A percentile compares a stretch with the other conserved stretches of the same genome.
Evolutionary conservation across 2,329 filamentous ascomycete genomes (phyloP).

Genomic region (Penicillium crustosum): DNA sequence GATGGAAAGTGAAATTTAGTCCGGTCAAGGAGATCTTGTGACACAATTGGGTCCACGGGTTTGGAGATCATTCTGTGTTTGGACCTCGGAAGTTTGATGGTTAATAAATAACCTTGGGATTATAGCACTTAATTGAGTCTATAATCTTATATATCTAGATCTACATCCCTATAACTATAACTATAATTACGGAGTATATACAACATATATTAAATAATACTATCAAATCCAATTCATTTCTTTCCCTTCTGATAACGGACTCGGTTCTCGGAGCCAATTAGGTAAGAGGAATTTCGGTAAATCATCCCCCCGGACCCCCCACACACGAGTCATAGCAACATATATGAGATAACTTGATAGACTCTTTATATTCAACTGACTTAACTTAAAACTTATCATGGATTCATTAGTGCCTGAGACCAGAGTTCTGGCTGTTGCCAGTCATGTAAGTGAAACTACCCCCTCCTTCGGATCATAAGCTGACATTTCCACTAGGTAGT

Average conservation of each 20-base stretch:
- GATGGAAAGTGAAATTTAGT: neutral
- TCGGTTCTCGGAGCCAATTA: slow-evolving; percentile 19
- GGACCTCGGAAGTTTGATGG: neutral
- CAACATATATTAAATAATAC: too few species aligned
- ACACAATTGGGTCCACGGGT: neutral
- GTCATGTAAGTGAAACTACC: slow-evolving; percentile 67
- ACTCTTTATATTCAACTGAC: slow-evolving; percentile 2
- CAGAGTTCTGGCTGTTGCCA: slow-evolving; percentile 81
- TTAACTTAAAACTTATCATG: slow-evolving; percentile 28
- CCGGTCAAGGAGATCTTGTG: neutral
- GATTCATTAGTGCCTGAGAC: slow-evolving; percentile 58
- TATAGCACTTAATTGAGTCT: neutral
- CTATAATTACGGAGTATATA: too few species aligned
- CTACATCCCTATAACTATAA: too few species aligned
- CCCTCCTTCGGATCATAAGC: slow-evolving; percentile 36
- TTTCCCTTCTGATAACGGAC: neutral
- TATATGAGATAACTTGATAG: neutral
- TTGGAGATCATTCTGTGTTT: neutral
- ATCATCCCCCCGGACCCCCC: slow-evolving; percentile 15
- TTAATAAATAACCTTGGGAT: neutral
- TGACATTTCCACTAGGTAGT: slow-evolving; percentile 31
- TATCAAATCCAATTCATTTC: too few species aligned
- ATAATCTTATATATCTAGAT: neutral
- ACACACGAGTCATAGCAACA: slow-evolving; percentile 6
- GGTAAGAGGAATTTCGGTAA: slow-evolving; percentile 17